Evolutionary conservation across 768 basidiomycete genomes (phyloP).

Genomic region (Suillus variegatus): DNA sequence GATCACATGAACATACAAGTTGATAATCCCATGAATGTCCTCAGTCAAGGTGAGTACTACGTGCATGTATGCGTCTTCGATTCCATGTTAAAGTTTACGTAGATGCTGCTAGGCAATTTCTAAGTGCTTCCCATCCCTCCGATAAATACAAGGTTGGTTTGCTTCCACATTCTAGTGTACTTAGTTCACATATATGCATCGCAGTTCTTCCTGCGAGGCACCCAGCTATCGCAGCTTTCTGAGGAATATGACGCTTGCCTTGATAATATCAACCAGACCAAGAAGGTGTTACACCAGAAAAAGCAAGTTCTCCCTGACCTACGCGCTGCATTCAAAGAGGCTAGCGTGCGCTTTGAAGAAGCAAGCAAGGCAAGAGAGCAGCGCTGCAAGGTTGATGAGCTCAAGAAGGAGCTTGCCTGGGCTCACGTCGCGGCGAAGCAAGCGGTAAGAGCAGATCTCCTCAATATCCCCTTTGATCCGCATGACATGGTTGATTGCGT

Average conservation of each 20-base stretch:
- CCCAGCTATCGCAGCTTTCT: conserved; percentile 83
- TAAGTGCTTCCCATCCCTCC: conserved; percentile 74
- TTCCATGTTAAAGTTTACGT: conserved; percentile 4
- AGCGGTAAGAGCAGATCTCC: conserved; percentile 40
- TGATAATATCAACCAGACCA: conserved; percentile 70
- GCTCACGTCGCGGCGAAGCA: conserved; percentile 77
- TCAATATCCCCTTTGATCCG: background rate
- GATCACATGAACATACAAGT: conserved; percentile 98
- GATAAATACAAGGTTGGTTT: conserved; percentile 85
- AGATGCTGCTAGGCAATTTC: conserved; percentile 62
- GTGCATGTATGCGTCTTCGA: background rate
- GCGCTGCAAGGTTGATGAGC: conserved; percentile 62
- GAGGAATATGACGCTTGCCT: conserved; percentile 83
- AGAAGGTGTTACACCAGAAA: conserved; percentile 67
- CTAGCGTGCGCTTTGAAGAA: conserved; percentile 62
- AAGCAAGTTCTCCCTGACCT: conserved; percentile 80
- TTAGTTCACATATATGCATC: conserved; percentile 4
- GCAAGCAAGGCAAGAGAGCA: conserved; percentile 75
- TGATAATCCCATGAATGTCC: conserved; percentile 93
- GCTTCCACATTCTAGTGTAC: background rate
- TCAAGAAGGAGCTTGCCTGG: conserved; percentile 88
- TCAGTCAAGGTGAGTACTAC: conserved; percentile 68
- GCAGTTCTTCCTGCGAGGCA: conserved; percentile 94
- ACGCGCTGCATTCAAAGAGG: conserved; percentile 55
- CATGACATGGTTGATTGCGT: background rate